Base-by-base conservation (phyloP, 768 basidiomycete genomes). In the Phlebiopsis flavidoalba region DNA sequence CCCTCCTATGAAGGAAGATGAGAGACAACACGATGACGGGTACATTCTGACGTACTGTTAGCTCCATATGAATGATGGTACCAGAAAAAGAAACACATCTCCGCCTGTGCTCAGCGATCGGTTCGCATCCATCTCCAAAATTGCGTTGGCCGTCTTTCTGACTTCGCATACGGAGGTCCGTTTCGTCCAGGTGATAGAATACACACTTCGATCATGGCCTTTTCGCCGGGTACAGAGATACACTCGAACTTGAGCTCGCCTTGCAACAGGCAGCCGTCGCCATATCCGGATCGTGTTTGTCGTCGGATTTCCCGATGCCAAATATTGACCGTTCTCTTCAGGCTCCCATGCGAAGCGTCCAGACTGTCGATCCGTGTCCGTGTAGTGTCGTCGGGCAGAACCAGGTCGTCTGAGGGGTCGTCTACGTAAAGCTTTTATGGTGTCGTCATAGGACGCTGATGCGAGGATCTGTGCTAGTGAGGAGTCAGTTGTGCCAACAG, bases 371-470 rank as follows among this genome's bases (percentile, higher is more conserved):
- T 0, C 76, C 67, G 67, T 97, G 94, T 8, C 91, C 92, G 0
- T n/a, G 80, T 80, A 98, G 79, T 1, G 94, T 95, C 60, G 84
- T 72, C 64, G 94, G 89, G 68, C 88, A 89, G 67, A 83, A 91
- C 94, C 97, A 98, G n/a, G 71, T 99, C 97, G 63, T 96, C 93
- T 26, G 85, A 84, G 0, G 93, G 93, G 70, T 98, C 95, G 67
- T 98, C 95, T 57, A 91, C 75, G 73, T 95, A 95, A 31, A 99
- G 83, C 62, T 92, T n/a, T 93, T 71, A 99, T 89, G 1, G 91
- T 93, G 66, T 98, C 95, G 70, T 99, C 97, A 75, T 98, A 99
- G 0, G 96, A 98, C 3, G 86, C 92, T 1, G 96, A 98, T 26
- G 96, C 96, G 58, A 99, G 86, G 63, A 98, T 93, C 91, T 96